Evolutionary conservation across 441 rosid species (phyloP).

Genomic region (Adansonia rubrostipa): DNA sequence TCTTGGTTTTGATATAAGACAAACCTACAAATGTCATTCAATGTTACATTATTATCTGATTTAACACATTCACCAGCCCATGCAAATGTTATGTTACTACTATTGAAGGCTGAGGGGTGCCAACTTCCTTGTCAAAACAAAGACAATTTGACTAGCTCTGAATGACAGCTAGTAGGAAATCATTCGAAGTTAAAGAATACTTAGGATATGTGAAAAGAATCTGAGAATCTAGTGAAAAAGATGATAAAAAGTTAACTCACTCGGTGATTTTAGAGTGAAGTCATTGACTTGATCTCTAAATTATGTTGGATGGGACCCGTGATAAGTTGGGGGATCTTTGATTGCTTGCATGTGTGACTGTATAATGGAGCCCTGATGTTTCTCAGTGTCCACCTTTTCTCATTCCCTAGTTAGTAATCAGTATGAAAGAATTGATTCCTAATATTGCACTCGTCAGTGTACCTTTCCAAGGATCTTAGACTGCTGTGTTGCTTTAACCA

Average conservation of each 20-base stretch:
- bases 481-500: slow-evolving; percentile 37
- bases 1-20: background rate
- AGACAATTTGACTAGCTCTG: background rate
- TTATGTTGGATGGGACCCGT: slow-evolving; percentile 28
- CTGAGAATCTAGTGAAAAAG: slow-evolving; percentile 29
- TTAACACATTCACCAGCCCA: background rate
- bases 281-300: slow-evolving; percentile 22
- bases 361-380: background rate
- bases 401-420: slow-evolving; percentile 27
- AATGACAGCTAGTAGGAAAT: background rate
- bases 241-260: slow-evolving; percentile 24
- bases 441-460: slow-evolving; percentile 27
- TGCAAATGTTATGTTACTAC: background rate
- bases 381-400: slow-evolving; percentile 1
- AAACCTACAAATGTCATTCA: background rate
- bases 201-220: slow-evolving; percentile 27
- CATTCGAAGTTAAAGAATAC: slow-evolving; percentile 4
- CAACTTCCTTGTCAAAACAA: background rate
- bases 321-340: slow-evolving; percentile 25
- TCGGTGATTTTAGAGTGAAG: slow-evolving; percentile 16
- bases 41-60: background rate
- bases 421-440: slow-evolving; percentile 40
- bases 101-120: background rate
- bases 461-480: slow-evolving; percentile 40
- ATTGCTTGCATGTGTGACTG: slow-evolving; percentile 21